Base-by-base conservation (phyloP, 139 green algal genomes). In the Microglena sp. region DNA sequence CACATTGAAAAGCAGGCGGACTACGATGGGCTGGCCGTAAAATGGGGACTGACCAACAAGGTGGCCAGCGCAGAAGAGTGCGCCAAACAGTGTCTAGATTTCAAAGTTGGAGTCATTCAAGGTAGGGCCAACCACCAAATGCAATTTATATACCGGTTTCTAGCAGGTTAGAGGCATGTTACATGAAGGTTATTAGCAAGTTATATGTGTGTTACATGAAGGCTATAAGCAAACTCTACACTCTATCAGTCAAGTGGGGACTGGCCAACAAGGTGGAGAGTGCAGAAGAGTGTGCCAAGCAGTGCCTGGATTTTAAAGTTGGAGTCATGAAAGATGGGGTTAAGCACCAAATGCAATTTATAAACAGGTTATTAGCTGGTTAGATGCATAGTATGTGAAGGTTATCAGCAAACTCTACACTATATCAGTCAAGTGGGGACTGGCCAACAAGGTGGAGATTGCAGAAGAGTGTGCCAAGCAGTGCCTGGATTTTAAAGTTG, bases 161-260 rank as follows among this genome's bases (percentile, higher is more conserved):
- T n/a, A n/a, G n/a, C n/a, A n/a, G n/a, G n/a, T n/a, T n/a, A n/a
- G n/a, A n/a, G n/a, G n/a, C n/a, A n/a, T n/a, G n/a, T n/a, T n/a
- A n/a, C n/a, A n/a, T n/a, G n/a, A n/a, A n/a, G n/a, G n/a, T n/a
- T n/a, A n/a, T n/a, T n/a, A n/a, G n/a, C n/a, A n/a, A n/a, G n/a
- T n/a, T n/a, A n/a, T n/a, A n/a, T n/a, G n/a, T n/a, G n/a, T n/a
- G n/a, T n/a, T n/a, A n/a, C n/a, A n/a, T n/a, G n/a, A n/a, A n/a
- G n/a, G n/a, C n/a, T n/a, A n/a, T n/a, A n/a, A n/a, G n/a, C n/a
- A n/a, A n/a, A n/a, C n/a, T n/a, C n/a, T n/a, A n/a, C n/a, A n/a
- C n/a, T n/a, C 44, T 95, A 18, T 87, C 88, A 2, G 87, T 92
- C 5, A 60, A 33, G 2, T 96, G 89, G 89, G 89, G 89, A 40